These are phyloP conservation scores for Backusella luteola DNA, from an alignment of 192 early-diverging fungal genomes.

Conservation along the genomic window DNA sequence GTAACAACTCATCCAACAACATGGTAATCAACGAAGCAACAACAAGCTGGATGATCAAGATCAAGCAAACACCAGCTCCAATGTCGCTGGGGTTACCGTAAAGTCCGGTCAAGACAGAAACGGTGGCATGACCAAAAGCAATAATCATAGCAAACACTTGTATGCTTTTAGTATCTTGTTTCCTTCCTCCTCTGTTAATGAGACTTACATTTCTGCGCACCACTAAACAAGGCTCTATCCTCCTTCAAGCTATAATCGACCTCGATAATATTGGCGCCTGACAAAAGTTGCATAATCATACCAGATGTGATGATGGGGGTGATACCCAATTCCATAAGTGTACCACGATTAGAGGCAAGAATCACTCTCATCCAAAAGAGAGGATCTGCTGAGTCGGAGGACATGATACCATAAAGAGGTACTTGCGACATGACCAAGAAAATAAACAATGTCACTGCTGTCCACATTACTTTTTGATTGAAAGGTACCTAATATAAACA, in stretches of 20 bases:
- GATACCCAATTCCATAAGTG: slow-evolving; percentile 99
- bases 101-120: slow-evolving; percentile 96
- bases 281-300: slow-evolving; percentile 99
- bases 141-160: slow-evolving; percentile 97
- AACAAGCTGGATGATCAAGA: slow-evolving; percentile 96
- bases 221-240: slow-evolving; percentile 97
- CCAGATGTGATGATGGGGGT: slow-evolving; percentile 99
- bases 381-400: slow-evolving; percentile 98
- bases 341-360: slow-evolving; percentile 99
- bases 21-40: slow-evolving; percentile 97
- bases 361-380: slow-evolving; percentile 99
- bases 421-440: slow-evolving; percentile 99
- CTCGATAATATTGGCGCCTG: slow-evolving; percentile 97
- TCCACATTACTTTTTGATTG: slow-evolving; percentile 99
- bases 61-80: slow-evolving; percentile 93
- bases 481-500: slow-evolving; percentile 76
- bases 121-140: slow-evolving; percentile 97
- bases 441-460: slow-evolving; percentile 97
- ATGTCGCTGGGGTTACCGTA: slow-evolving; percentile 96
- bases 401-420: slow-evolving; percentile 99
- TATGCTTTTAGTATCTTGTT: neutral
- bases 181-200: neutral
- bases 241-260: slow-evolving; percentile 99
- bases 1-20: slow-evolving; percentile 97
- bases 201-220: slow-evolving; percentile 90